phyloP scores from a whole-genome alignment of 2,329 filamentous ascomycete species.

The Pezizomycotina sp. region DNA sequence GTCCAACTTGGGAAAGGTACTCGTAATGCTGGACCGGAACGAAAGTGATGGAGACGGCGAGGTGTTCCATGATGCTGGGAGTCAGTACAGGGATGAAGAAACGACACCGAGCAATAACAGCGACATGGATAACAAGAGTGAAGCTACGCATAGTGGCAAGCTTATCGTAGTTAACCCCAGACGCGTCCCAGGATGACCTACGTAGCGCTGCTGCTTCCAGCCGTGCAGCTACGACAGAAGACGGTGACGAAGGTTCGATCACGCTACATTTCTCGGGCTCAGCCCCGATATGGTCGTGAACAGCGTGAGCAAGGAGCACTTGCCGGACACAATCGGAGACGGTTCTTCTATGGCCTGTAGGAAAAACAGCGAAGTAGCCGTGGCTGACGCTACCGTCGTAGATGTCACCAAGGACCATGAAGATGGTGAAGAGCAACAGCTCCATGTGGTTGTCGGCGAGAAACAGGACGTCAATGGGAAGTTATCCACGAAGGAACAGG shows the following conservation, averaged over 20 bases:
- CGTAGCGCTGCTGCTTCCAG: conserved; percentile 13
- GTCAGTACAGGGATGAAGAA: conserved; percentile 8
- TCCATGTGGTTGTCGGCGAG: conserved; percentile 12
- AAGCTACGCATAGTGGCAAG: no score
- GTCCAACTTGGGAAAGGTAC: conserved; percentile 11
- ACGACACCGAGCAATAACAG: conserved; percentile 9
- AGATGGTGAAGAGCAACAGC: conserved; percentile 7
- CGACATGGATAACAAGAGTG: no score
- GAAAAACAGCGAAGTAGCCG: conserved; percentile 2
- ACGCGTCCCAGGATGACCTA: neutral
- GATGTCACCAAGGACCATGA: conserved; percentile 14
- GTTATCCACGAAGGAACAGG: neutral
- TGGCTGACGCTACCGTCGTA: conserved; percentile 12
- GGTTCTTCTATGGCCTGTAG: conserved; percentile 8
- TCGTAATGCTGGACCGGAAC: conserved; percentile 13
- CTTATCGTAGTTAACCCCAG: conserved; percentile 10
- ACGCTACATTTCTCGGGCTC: conserved; percentile 13
- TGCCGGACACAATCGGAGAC: conserved; percentile 15
- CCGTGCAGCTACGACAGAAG: conserved; percentile 13
- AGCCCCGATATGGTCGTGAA: no score
- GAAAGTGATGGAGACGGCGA: conserved; percentile 8
- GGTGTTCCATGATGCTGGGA: conserved; percentile 5
- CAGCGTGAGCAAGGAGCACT: no score
- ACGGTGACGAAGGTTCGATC: conserved; percentile 1
- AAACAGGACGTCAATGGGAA: conserved; percentile 1